A percentile compares a stretch with the other conserved stretches of the same genome.
phyloP scores from a whole-genome alignment of 2,329 filamentous ascomycete genomes.

The Didymella pinodella region DNA sequence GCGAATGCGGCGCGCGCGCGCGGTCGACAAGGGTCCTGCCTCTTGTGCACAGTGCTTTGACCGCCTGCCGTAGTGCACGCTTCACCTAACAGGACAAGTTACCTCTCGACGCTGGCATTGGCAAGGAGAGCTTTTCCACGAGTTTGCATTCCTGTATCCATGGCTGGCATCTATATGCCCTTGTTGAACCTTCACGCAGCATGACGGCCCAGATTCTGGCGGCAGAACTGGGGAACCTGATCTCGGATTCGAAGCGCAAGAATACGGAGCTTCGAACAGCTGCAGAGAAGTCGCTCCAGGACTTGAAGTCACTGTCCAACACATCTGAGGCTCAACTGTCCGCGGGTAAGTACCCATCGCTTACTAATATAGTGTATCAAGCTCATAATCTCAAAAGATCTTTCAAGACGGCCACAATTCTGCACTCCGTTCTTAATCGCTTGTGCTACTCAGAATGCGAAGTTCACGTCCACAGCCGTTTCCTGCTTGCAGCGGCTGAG shows the following conservation, averaged over 20 bases:
- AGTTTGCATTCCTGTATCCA: constrained; percentile 18
- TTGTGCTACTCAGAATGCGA: constrained; percentile 87
- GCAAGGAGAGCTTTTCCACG: constrained; percentile 3
- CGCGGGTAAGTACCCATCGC: constrained; percentile 61
- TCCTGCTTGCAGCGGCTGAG: constrained; percentile 90
- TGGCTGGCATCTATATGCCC: constrained; percentile 34
- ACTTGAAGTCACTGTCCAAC: constrained; percentile 78
- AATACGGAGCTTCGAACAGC: constrained; percentile 89
- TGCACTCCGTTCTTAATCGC: constrained; percentile 94
- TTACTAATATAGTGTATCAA: neutral
- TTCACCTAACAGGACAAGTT: constrained; percentile 30
- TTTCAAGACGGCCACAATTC: constrained; percentile 82
- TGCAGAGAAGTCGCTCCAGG: constrained; percentile 90
- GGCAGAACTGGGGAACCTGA: constrained; percentile 86
- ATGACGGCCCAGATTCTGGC: constrained; percentile 93
- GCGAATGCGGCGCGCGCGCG: constrained; percentile 11
- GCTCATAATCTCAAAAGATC: constrained; percentile 64
- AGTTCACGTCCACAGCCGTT: constrained; percentile 86
- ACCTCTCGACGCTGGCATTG: constrained; percentile 23
- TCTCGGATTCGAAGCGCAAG: constrained; percentile 95
- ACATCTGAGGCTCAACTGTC: constrained; percentile 79
- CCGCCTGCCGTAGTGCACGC: constrained; percentile 26
- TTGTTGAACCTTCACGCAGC: constrained; percentile 47
- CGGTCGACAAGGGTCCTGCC: constrained; percentile 14
- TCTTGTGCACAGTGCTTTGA: constrained; percentile 22